A percentile compares a stretch with the other conserved stretches of the same genome.
Conservation (phyloP, 2,329 filamentous ascomycete species). For the Aspergillus novofumigatus region DNA sequence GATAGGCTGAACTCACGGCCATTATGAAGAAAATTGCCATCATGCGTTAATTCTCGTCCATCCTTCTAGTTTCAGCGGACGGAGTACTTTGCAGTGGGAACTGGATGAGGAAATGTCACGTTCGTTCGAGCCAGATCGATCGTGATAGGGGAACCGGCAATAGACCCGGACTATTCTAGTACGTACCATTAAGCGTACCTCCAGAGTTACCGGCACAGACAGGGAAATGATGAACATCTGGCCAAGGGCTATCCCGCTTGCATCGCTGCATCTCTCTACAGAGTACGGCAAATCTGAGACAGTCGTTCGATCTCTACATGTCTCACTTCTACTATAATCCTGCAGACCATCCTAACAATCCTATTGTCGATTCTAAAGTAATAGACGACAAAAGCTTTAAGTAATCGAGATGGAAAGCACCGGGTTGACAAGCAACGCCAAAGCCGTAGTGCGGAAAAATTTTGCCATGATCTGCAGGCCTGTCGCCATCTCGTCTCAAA, state of each 20-base stretch:
- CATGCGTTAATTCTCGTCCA: no score
- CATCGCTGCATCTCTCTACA: no score
- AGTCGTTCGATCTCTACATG: no score
- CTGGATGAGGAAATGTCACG: background rate
- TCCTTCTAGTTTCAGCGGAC: no score
- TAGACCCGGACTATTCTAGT: background rate
- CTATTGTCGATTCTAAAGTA: background rate
- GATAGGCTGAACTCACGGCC: background rate
- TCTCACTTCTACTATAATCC: no score
- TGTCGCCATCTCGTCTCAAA: background rate
- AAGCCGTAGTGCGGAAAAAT: background rate
- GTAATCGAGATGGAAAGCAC: background rate
- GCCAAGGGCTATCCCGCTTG: background rate
- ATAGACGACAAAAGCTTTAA: background rate
- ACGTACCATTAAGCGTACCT: background rate
- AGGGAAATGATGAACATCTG: background rate
- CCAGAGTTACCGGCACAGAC: background rate
- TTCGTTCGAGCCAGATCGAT: background rate
- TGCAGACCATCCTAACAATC: background rate
- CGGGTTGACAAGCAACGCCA: background rate
- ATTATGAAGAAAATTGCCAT: background rate
- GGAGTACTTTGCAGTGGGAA: no score
- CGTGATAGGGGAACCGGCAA: background rate
- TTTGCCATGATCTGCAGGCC: background rate
- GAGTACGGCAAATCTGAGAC: no score